These are phyloP conservation scores for Lepidium sativum DNA, from an alignment of 345 rosid species.

Conservation along the genomic window DNA sequence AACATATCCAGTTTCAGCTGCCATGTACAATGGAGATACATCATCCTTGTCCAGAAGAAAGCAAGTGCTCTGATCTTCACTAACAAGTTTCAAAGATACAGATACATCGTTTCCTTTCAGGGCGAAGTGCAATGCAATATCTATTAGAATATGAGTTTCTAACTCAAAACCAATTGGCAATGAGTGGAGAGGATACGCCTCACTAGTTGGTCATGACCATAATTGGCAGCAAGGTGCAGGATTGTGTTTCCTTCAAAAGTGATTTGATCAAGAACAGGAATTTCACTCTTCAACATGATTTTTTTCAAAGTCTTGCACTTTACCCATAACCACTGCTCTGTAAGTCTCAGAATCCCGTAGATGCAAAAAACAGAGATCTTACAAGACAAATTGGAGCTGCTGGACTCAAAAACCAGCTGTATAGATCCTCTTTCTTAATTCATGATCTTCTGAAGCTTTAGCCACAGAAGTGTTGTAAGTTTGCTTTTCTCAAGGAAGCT, in stretches of 20 bases:
- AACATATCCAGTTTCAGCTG: slow-evolving; percentile 12
- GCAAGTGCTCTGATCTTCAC: background rate
- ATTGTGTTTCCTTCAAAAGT: slow-evolving; percentile 12
- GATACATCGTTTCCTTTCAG: slow-evolving; percentile 1
- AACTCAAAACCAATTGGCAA: no score
- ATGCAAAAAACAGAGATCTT: background rate
- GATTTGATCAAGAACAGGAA: slow-evolving; percentile 16
- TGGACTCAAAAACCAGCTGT: background rate
- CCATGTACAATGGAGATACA: slow-evolving; percentile 19
- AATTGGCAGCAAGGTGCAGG: slow-evolving; percentile 10
- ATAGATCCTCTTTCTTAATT: background rate
- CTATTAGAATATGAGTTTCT: no score
- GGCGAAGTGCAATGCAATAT: slow-evolving; percentile 23
- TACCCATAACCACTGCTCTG: slow-evolving; percentile 15
- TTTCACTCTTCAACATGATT: background rate
- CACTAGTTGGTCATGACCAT: slow-evolving; percentile 5
- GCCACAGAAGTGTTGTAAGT: background rate
- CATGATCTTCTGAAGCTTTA: no score
- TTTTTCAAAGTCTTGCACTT: slow-evolving; percentile 4
- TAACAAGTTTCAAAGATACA: slow-evolving; percentile 14
- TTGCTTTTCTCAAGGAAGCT: background rate
- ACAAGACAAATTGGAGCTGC: background rate
- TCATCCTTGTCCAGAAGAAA: slow-evolving; percentile 7
- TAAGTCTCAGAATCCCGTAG: slow-evolving; percentile 4
- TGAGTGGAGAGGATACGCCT: background rate